Percentiles rank a stretch among this genome's conserved stretches.
Conservation (phyloP, 2,329 filamentous ascomycete species). For the Mollisiaceae sp. region DNA sequence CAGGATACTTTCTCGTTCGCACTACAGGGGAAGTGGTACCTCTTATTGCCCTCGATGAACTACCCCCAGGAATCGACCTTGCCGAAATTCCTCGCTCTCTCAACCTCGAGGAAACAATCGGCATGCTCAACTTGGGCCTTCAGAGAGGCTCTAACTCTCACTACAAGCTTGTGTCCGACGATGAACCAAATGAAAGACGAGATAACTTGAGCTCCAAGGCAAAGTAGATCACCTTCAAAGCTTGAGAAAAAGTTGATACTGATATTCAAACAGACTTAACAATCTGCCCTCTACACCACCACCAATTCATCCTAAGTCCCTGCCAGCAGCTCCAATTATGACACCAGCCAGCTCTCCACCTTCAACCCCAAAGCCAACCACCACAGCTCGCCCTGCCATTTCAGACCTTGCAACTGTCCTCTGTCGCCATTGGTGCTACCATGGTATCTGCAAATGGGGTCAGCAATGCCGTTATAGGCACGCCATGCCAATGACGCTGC, state of each 20-base stretch:
- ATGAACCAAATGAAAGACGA: constrained; percentile 4
- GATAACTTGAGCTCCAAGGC: neutral
- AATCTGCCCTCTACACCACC: neutral
- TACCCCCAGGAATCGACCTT: constrained; percentile 47
- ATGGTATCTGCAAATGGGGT: constrained; percentile 54
- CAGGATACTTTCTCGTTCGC: constrained; percentile 52
- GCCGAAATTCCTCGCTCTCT: constrained; percentile 47
- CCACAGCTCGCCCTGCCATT: neutral
- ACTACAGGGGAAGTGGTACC: constrained; percentile 53
- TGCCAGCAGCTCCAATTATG: neutral
- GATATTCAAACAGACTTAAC: neutral
- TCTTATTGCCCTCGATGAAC: constrained; percentile 58
- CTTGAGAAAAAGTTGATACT: neutral
- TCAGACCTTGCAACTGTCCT: constrained; percentile 2
- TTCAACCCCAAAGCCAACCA: constrained; percentile 12
- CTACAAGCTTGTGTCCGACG: constrained; percentile 27
- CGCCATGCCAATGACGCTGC: constrained; percentile 51
- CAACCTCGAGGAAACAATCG: constrained; percentile 34
- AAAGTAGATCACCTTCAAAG: neutral
- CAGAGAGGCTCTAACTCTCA: constrained; percentile 25
- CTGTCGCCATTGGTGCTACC: constrained; percentile 56
- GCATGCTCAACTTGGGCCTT: constrained; percentile 40
- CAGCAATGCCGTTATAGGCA: constrained; percentile 51
- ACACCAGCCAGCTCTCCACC: constrained; percentile 13
- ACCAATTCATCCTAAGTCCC: neutral